Conservation (phyloP, 345 rosid genomes). For the Camelina neglecta region DNA sequence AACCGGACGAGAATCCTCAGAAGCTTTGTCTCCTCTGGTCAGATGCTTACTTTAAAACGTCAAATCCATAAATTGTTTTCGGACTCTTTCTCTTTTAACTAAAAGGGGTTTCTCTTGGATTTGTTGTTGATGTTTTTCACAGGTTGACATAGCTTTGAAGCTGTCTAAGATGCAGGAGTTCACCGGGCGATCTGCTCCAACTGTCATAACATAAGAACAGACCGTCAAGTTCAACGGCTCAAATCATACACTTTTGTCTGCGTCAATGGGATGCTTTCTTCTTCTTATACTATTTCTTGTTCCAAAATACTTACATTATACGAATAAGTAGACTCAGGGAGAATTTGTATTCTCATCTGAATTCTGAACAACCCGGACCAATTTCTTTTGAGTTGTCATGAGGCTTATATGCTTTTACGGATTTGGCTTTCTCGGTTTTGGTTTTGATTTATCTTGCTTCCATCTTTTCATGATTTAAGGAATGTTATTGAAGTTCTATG, state of each 20-base stretch:
- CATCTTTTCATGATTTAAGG: neutral
- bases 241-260: slow-evolving; percentile 16
- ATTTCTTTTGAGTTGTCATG: slow-evolving; percentile 4
- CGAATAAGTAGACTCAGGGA: slow-evolving; percentile 37
- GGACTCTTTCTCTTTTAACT: neutral
- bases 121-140: slow-evolving; percentile 33
- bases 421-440: slow-evolving; percentile 21
- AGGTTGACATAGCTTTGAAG: slow-evolving; percentile 93
- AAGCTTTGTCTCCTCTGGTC: slow-evolving; percentile 91
- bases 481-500: neutral
- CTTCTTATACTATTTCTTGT: slow-evolving; percentile 16
- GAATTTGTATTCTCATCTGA: slow-evolving; percentile 22
- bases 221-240: slow-evolving; percentile 22
- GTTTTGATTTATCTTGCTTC: slow-evolving; percentile 27
- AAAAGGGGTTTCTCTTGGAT: neutral
- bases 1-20: slow-evolving; percentile 87
- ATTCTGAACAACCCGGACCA: slow-evolving; percentile 1
- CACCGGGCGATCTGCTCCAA: slow-evolving; percentile 94
- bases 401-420: slow-evolving; percentile 18
- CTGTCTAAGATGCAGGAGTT: slow-evolving; percentile 92
- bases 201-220: slow-evolving; percentile 75
- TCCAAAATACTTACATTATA: neutral
- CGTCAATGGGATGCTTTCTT: slow-evolving; percentile 19
- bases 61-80: neutral
- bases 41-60: slow-evolving; percentile 32